Evolutionary conservation across 805 yeast genomes (phyloP).

Genomic region (Cyberlindnera euphorbiae): DNA sequence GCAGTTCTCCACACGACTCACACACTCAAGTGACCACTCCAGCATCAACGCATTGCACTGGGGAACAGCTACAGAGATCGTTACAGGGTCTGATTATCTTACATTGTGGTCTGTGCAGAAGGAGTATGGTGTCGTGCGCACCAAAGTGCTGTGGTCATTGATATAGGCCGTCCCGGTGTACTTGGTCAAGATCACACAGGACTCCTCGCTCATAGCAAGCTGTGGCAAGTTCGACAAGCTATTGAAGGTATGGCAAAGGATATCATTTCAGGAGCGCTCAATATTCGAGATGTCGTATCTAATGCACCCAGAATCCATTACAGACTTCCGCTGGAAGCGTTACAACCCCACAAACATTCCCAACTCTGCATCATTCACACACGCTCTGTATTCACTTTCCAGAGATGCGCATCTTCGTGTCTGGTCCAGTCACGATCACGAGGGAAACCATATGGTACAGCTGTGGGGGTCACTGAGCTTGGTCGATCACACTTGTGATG

Average conservation of each 20-base stretch:
- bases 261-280: constrained; percentile 58
- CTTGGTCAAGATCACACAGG: constrained; percentile 55
- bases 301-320: constrained; percentile 57
- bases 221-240: constrained; percentile 58
- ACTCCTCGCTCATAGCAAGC: constrained; percentile 62
- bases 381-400: constrained; percentile 61
- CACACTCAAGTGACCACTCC: constrained; percentile 28
- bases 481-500: constrained; percentile 6
- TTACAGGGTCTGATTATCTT: constrained; percentile 53
- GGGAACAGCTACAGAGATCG: constrained; percentile 53
- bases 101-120: constrained; percentile 47
- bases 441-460: constrained; percentile 51
- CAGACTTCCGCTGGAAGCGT: constrained; percentile 54
- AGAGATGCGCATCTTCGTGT: constrained; percentile 55
- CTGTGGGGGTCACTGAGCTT: constrained; percentile 49
- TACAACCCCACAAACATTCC: constrained; percentile 23
- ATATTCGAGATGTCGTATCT: constrained; percentile 66
- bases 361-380: constrained; percentile 34
- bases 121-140: constrained; percentile 38
- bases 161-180: constrained; percentile 59
- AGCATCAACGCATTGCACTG: constrained; percentile 44
- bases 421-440: constrained; percentile 64
- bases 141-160: constrained; percentile 34
- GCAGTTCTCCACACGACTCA: constrained; percentile 32
- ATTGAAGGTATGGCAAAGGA: constrained; percentile 75